Evolutionary conservation across 163 green algal species (phyloP).

Genomic region (Picocystis sp.): DNA sequence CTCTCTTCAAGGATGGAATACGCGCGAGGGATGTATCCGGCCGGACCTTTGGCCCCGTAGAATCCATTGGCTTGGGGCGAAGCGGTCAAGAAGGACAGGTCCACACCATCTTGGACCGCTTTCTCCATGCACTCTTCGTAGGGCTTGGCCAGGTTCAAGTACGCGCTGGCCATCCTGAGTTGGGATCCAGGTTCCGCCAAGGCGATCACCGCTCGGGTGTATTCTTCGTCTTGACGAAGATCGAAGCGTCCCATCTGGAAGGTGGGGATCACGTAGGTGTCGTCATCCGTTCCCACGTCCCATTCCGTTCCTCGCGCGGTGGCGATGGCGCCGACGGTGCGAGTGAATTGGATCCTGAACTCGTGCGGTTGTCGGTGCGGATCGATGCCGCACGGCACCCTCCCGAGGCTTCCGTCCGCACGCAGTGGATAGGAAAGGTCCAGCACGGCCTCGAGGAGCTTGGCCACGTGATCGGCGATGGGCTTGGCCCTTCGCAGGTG

Average conservation of each 20-base stretch:
- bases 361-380: conserved; percentile 2
- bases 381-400: conserved; percentile 5
- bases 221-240: conserved; percentile 10
- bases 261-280: conserved; percentile 10
- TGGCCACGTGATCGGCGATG: neutral
- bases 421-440: conserved; percentile 4
- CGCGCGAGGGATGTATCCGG: conserved; percentile 8
- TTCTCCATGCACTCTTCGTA: conserved; percentile 9
- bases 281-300: neutral
- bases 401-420: conserved; percentile 2
- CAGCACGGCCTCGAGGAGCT: neutral
- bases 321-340: neutral
- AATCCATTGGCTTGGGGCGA: conserved; percentile 10
- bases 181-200: conserved; percentile 5
- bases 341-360: conserved; percentile 9
- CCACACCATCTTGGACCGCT: neutral
- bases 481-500: neutral
- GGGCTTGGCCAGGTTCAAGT: conserved; percentile 9
- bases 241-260: conserved; percentile 9
- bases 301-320: neutral
- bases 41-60: conserved; percentile 3
- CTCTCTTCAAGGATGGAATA: conserved; percentile 8
- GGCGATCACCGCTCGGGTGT: neutral
- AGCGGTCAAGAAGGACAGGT: conserved; percentile 1
- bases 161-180: conserved; percentile 3